A percentile compares a stretch with the other conserved stretches of the same genome.
Evolutionary conservation across 768 basidiomycete genomes (phyloP).

Genomic region (Russula brevipes): DNA sequence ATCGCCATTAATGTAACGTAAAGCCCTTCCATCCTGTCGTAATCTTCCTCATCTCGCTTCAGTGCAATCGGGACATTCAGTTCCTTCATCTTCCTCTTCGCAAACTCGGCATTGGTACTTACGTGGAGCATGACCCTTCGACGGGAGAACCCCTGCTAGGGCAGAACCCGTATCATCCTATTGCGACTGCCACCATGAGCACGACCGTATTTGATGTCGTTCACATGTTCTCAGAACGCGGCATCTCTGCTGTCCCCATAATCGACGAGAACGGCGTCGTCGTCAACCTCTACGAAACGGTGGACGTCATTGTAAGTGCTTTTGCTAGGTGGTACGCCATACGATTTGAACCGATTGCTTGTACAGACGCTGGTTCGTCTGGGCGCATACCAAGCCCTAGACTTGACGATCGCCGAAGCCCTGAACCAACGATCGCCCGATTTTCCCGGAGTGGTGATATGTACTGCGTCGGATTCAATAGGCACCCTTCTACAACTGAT

Average conservation of each 20-base stretch:
- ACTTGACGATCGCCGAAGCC: constrained; percentile 89
- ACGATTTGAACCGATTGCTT: neutral
- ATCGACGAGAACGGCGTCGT: constrained; percentile 90
- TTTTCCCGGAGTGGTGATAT: constrained; percentile 96
- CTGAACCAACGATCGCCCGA: constrained; percentile 88
- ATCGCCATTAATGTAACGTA: constrained; percentile 87
- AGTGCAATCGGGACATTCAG: constrained; percentile 85
- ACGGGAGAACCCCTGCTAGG: constrained; percentile 44
- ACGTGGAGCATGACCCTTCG: constrained; percentile 53
- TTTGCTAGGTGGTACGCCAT: neutral
- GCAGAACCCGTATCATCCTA: constrained; percentile 77
- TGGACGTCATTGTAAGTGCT: constrained; percentile 88
- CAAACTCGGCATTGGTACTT: constrained; percentile 89
- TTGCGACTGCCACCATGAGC: constrained; percentile 84
- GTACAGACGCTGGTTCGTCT: constrained; percentile 85
- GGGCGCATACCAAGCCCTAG: constrained; percentile 93
- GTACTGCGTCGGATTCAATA: constrained; percentile 87
- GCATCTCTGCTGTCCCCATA: constrained; percentile 96
- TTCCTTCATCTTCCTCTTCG: constrained; percentile 76
- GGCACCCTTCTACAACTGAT: constrained; percentile 87
- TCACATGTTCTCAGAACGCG: constrained; percentile 94
- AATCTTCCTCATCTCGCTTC: neutral
- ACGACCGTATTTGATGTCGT: constrained; percentile 98
- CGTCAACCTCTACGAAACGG: constrained; percentile 95
- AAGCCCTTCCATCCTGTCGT: constrained; percentile 5